A percentile compares a stretch with the other conserved stretches of the same genome.
phyloP scores from a whole-genome alignment of 78 protist genomes.

The Abeoforma whisleri region DNA sequence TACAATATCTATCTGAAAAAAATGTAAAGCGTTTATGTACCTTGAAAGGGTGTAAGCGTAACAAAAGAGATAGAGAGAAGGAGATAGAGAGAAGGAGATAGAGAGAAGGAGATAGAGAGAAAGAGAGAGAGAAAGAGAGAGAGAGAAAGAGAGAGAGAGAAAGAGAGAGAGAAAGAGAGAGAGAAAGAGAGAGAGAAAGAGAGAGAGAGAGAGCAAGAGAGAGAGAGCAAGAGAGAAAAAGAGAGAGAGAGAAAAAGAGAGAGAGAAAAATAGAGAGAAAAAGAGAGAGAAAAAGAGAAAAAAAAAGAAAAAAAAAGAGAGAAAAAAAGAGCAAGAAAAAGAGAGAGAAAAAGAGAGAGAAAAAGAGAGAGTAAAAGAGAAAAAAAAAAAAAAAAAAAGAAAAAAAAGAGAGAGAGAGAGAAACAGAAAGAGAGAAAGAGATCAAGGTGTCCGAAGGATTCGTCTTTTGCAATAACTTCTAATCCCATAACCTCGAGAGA shows the following conservation, averaged over 20 bases:
- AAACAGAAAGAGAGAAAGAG: background rate
- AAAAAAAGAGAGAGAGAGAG: slow-evolving; percentile 4
- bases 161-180: slow-evolving; percentile 2
- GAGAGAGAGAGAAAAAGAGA: slow-evolving; percentile 3
- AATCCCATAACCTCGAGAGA: no score
- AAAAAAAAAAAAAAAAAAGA: background rate
- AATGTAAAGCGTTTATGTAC: no score
- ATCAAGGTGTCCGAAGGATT: no score
- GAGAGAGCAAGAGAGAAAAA: slow-evolving; percentile 2
- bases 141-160: background rate
- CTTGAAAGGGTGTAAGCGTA: background rate
- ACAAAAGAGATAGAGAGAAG: background rate
- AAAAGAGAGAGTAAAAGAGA: background rate
- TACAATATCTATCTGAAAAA: no score
- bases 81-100: background rate
- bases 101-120: background rate
- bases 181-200: background rate
- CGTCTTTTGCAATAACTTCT: no score
- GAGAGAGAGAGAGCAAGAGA: slow-evolving; percentile 11
- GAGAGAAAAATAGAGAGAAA: slow-evolving; percentile 1
- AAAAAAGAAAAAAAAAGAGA: background rate
- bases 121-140: background rate
- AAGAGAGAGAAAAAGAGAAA: slow-evolving; percentile 1
- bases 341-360: background rate
- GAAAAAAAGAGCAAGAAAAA: background rate